Percentiles rank a stretch among this genome's conserved stretches.
Conservation (phyloP, 306 rosid species). For the Alnus rubra region DNA sequence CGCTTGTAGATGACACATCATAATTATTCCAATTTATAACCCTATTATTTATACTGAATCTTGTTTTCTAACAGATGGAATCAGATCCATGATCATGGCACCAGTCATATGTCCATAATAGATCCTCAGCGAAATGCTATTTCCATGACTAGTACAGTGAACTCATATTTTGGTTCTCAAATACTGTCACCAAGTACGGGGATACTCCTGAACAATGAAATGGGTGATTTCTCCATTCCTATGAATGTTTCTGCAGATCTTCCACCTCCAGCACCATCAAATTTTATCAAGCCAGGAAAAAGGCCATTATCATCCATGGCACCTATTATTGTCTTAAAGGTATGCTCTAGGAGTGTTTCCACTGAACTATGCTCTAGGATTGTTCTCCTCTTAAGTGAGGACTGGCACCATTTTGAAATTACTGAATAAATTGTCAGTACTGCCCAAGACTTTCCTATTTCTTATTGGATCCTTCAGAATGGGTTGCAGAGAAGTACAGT, state of each 20-base stretch:
- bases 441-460: neutral
- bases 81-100: conserved; percentile 79
- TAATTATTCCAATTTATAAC: neutral
- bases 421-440: conserved; percentile 3
- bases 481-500: neutral
- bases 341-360: conserved; percentile 14
- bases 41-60: conserved; percentile 2
- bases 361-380: conserved; percentile 13
- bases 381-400: neutral
- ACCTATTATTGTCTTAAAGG: conserved; percentile 80
- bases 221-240: conserved; percentile 86
- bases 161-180: conserved; percentile 66
- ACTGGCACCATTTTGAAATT: conserved; percentile 3
- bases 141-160: conserved; percentile 78
- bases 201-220: conserved; percentile 83
- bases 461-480: neutral
- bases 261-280: conserved; percentile 73
- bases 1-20: neutral
- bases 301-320: conserved; percentile 88
- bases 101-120: conserved; percentile 67
- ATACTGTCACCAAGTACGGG: conserved; percentile 76
- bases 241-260: conserved; percentile 40
- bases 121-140: conserved; percentile 64
- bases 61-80: conserved; percentile 56
- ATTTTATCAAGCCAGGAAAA: conserved; percentile 76